Percentiles rank a stretch among this genome's conserved stretches.
Conservation (phyloP, 108 stramenopile species). For the Mayamaea pseudoterrestris region DNA sequence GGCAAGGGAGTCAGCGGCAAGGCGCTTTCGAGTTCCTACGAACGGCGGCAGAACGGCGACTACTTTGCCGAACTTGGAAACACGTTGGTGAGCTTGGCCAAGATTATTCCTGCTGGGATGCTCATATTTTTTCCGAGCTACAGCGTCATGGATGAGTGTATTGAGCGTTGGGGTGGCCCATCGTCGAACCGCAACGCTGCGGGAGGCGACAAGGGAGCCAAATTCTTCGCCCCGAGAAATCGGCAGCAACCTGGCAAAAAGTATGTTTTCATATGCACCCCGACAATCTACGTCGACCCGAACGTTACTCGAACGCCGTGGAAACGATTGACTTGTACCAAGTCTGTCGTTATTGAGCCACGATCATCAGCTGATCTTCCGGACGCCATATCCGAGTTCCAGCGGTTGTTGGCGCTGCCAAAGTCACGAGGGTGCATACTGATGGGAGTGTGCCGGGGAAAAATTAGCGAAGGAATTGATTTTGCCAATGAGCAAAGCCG, state of each 20-base stretch:
- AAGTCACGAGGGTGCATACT: slow-evolving; percentile 72
- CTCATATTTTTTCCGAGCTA: slow-evolving; percentile 97
- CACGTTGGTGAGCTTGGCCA: slow-evolving; percentile 65
- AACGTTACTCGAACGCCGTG: slow-evolving; percentile 52
- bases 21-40: slow-evolving; percentile 71
- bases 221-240: slow-evolving; percentile 38
- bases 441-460: slow-evolving; percentile 94
- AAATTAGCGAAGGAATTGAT: slow-evolving; percentile 86
- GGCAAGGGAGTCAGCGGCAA: slow-evolving; percentile 73
- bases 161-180: slow-evolving; percentile 75
- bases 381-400: slow-evolving; percentile 83
- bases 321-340: slow-evolving; percentile 53
- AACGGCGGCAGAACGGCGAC: slow-evolving; percentile 65
- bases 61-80: slow-evolving; percentile 89
- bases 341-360: slow-evolving; percentile 76
- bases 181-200: slow-evolving; percentile 10
- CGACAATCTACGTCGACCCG: slow-evolving; percentile 7
- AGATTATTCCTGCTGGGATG: slow-evolving; percentile 85
- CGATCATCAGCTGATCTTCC: slow-evolving; percentile 59
- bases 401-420: slow-evolving; percentile 55
- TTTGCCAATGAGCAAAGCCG: slow-evolving; percentile 90
- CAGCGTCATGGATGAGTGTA: slow-evolving; percentile 65
- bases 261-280: slow-evolving; percentile 31
- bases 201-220: slow-evolving; percentile 4
- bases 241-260: slow-evolving; percentile 14